Evolutionary conservation across 805 yeast species (phyloP), one percentile per base, ranked within the genome.

Genomic region (Hanseniaspora nectarophila): DNA sequence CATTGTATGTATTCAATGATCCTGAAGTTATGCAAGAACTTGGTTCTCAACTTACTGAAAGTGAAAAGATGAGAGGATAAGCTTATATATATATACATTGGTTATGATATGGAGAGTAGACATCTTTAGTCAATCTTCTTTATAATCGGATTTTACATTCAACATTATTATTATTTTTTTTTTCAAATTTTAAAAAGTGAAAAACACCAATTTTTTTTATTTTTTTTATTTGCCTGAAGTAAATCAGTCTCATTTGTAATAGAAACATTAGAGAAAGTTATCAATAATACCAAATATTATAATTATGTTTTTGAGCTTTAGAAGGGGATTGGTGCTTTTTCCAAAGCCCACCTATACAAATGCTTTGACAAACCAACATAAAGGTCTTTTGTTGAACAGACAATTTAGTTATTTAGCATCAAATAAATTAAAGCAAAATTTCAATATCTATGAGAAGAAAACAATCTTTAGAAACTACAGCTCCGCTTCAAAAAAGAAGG

Each of bases 21-120:
- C 34, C 43, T 3, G 52, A 48, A 32, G 45, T 48, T 13, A 48
- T 48, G 52, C 43, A 40, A 21, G 52, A 48, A 20, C 34, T 48
- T 24, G 52, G 45, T 2, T 33, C 34, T 21, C 52, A 48, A 31
- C 15, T 48, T 6, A 26, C 40, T 9, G 42, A 48, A 21, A 43
- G 52, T 13, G 52, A 48, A 15, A 48, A 48, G 18, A 48, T 48
- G 52, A 48, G 52, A 40, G 52, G 51, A 5, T 29, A 39, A 13
- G 6, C 9, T 4, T 18, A 18, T 20, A 10, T 20, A 37, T 21
- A 37, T 21, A 20, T 21, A 10, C 4, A 35, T 20, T 20, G 9
- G 33, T 5, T 12, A 12, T 31, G n/a, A 12, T 12, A 12, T 31
- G 5, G 28, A 8, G 5, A 26, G 8, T 5, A 26, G 8, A 26